Percentiles rank a stretch among this genome's conserved stretches.
phyloP scores from a whole-genome alignment of 768 basidiomycete species.

The Tephrocybe sp. region DNA sequence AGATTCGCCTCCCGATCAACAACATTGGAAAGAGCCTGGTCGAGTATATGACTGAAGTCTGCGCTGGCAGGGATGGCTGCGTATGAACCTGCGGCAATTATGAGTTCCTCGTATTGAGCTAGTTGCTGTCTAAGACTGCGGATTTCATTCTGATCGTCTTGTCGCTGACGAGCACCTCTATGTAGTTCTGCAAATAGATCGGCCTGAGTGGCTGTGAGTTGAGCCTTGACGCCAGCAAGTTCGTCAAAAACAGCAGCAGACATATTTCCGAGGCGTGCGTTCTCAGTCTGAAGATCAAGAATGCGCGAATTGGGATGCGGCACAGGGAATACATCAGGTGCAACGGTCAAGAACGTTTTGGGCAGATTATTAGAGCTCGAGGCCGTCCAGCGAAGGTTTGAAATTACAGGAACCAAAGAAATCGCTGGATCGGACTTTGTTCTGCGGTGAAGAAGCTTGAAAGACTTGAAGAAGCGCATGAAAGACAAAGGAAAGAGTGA shows the following conservation, averaged over 20 bases:
- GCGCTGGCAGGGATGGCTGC: not conserved
- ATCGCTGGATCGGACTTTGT: slow-evolving; percentile 47
- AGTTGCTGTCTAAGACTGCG: slow-evolving; percentile 8
- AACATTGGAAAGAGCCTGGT: slow-evolving; percentile 11
- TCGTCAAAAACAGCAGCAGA: slow-evolving; percentile 3
- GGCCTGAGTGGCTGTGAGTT: slow-evolving; percentile 14
- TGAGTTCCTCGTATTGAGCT: slow-evolving; percentile 8
- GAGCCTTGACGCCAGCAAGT: slow-evolving; percentile 7
- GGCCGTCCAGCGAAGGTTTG: slow-evolving; percentile 10
- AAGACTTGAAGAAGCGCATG: slow-evolving; percentile 49
- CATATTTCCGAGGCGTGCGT: slow-evolving; percentile 5
- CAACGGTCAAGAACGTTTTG: slow-evolving; percentile 12
- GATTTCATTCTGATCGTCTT: slow-evolving; percentile 9
- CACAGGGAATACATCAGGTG: not conserved
- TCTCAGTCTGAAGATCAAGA: slow-evolving; percentile 14
- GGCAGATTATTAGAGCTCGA: slow-evolving; percentile 19
- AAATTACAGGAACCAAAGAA: slow-evolving; percentile 23
- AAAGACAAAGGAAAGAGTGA: not conserved
- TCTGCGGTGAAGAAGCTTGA: slow-evolving; percentile 45
- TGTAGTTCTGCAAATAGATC: slow-evolving; percentile 18
- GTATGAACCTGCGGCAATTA: slow-evolving; percentile 3
- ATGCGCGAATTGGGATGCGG: slow-evolving; percentile 12
- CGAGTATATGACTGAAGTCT: slow-evolving; percentile 2
- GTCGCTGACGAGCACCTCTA: slow-evolving; percentile 10
- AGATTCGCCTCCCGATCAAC: slow-evolving; percentile 5